Conservation (phyloP, 805 yeast species). For the Zygosaccharomyces lentus region DNA sequence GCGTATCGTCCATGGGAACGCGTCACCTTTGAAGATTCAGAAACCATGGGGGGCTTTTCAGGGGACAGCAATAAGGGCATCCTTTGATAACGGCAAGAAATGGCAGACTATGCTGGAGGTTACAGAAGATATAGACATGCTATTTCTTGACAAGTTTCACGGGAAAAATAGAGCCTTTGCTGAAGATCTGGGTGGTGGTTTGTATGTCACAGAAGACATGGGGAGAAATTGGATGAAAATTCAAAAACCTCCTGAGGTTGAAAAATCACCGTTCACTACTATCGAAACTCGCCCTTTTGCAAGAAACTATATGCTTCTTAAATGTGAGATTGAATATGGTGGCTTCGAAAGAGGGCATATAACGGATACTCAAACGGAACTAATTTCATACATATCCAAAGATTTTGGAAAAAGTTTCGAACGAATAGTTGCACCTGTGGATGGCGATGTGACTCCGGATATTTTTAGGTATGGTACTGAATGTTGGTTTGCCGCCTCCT, state of each 20-base stretch:
- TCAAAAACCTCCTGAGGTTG: constrained; percentile 1
- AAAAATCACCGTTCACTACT: not conserved
- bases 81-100: constrained; percentile 5
- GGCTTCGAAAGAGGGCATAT: not conserved
- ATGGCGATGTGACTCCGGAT: constrained; percentile 2
- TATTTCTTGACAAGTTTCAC: constrained; percentile 1
- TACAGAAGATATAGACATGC: not conserved
- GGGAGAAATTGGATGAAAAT: constrained; percentile 3
- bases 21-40: constrained; percentile 5
- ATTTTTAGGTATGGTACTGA: not conserved
- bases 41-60: constrained; percentile 2
- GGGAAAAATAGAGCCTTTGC: constrained; percentile 2
- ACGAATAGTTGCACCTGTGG: constrained; percentile 4
- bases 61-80: not conserved
- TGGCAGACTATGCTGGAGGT: constrained; percentile 5
- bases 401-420: constrained; percentile 4
- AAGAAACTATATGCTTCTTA: constrained; percentile 1
- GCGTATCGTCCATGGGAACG: constrained; percentile 1
- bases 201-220: constrained; percentile 2
- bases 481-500: constrained; percentile 5
- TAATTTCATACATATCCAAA: not conserved
- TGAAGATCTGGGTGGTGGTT: constrained; percentile 1
- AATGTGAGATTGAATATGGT: not conserved
- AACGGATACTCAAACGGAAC: not conserved
- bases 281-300: not conserved